phyloP scores from a whole-genome alignment of 306 rosid genomes.

The Medicago truncatula region MtrunA17r5.0-ANR NC_053042.1:45829001-45829500 shows the following conservation, averaged over 20 bases:
- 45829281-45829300: slow-evolving; percentile 78
- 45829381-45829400: background rate
- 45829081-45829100: slow-evolving; percentile 32
- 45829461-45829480: no score
- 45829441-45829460: no score
- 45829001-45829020: slow-evolving; percentile 29
- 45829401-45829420: background rate
- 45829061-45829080: slow-evolving; percentile 42
- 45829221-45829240: slow-evolving; percentile 91
- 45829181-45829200: slow-evolving; percentile 69
- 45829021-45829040: slow-evolving; percentile 51
- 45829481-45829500: no score
- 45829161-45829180: slow-evolving; percentile 61
- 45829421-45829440: background rate
- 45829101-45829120: slow-evolving; percentile 44
- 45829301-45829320: slow-evolving; percentile 58
- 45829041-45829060: slow-evolving; percentile 49
- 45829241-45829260: slow-evolving; percentile 69
- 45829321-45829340: slow-evolving; percentile 30
- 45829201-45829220: slow-evolving; percentile 82
- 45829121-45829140: slow-evolving; percentile 41
- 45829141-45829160: slow-evolving; percentile 53
- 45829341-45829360: background rate
- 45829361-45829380: no score
- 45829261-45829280: slow-evolving; percentile 89